These are phyloP conservation scores for Trypanosoma avium DNA, from an alignment of 208 protist species.

Conservation along the genomic window DNA sequence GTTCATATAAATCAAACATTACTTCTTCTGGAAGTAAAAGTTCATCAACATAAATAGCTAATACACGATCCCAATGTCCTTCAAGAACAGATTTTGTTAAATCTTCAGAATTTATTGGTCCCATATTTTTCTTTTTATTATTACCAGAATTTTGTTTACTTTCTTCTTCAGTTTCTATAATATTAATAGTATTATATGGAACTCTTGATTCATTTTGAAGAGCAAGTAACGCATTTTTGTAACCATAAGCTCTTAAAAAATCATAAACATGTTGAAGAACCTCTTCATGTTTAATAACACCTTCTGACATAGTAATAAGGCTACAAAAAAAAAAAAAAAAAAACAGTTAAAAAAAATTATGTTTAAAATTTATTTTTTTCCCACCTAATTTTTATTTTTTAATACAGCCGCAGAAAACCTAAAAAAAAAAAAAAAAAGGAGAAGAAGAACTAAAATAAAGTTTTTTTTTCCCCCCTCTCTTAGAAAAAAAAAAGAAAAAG, in stretches of 20 bases:
- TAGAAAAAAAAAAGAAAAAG: neutral
- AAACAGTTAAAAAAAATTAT: constrained; percentile 26
- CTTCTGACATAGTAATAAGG: constrained; percentile 25
- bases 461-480: neutral
- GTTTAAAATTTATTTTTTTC: constrained; percentile 9
- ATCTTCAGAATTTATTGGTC: constrained; percentile 23
- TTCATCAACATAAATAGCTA: constrained; percentile 60
- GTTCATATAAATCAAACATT: constrained; percentile 66
- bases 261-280: constrained; percentile 68
- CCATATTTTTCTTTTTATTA: constrained; percentile 4
- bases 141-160: no score
- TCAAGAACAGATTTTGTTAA: constrained; percentile 61
- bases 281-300: constrained; percentile 57
- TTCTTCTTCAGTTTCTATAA: constrained; percentile 13
- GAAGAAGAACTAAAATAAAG: constrained; percentile 2
- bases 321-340: constrained; percentile 8
- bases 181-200: constrained; percentile 76
- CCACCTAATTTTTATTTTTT: neutral
- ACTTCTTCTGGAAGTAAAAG: constrained; percentile 72
- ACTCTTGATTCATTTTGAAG: constrained; percentile 79
- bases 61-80: constrained; percentile 72
- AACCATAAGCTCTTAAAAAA: constrained; percentile 69
- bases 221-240: constrained; percentile 55
- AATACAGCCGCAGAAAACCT: neutral
- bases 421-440: constrained; percentile 16